Percentiles rank a stretch among this genome's conserved stretches.
Conservation (phyloP, 352 stramenopile species). For the Phytophthora kernoviae region DNA sequence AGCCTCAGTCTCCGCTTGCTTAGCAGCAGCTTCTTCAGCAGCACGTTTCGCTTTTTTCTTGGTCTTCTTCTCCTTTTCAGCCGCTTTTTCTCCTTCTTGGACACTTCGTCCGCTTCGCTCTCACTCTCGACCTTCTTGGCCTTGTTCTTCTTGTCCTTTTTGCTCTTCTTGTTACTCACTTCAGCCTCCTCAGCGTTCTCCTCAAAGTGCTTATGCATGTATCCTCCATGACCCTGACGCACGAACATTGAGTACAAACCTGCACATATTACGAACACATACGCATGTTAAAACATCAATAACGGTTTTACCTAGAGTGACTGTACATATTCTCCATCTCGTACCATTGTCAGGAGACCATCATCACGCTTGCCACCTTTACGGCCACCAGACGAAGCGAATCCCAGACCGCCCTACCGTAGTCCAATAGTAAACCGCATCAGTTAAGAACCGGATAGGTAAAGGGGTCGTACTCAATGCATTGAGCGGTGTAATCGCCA, state of each 20-base stretch:
- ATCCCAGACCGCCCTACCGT: slow-evolving; percentile 70
- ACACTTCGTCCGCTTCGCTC: slow-evolving; percentile 21
- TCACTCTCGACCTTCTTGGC: slow-evolving; percentile 26
- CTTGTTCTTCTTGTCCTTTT: slow-evolving; percentile 31
- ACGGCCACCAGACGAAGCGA: slow-evolving; percentile 50
- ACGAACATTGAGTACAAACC: slow-evolving; percentile 88
- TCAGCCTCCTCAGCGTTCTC: slow-evolving; percentile 36
- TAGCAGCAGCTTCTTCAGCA: slow-evolving; percentile 19
- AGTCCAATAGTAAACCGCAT: background rate
- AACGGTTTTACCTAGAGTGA: too few relatives aligned
- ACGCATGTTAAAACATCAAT: too few relatives aligned
- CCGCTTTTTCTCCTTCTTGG: slow-evolving; percentile 46
- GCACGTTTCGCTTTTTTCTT: slow-evolving; percentile 42
- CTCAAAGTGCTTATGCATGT: slow-evolving; percentile 86
- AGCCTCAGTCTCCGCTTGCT: slow-evolving; percentile 36
- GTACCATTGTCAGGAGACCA: slow-evolving; percentile 73
- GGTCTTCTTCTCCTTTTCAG: slow-evolving; percentile 49
- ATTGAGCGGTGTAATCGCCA: slow-evolving; percentile 11
- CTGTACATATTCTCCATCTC: background rate
- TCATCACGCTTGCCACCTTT: slow-evolving; percentile 72
- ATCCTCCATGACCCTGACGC: slow-evolving; percentile 71
- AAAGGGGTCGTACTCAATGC: too few relatives aligned
- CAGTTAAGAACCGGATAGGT: too few relatives aligned
- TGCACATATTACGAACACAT: slow-evolving; percentile 8
- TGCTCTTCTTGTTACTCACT: slow-evolving; percentile 38